Percentiles rank a stretch among this genome's conserved stretches.
Conservation (phyloP, 2,329 filamentous ascomycete genomes). For the Aspergillus brasiliensis region DNA sequence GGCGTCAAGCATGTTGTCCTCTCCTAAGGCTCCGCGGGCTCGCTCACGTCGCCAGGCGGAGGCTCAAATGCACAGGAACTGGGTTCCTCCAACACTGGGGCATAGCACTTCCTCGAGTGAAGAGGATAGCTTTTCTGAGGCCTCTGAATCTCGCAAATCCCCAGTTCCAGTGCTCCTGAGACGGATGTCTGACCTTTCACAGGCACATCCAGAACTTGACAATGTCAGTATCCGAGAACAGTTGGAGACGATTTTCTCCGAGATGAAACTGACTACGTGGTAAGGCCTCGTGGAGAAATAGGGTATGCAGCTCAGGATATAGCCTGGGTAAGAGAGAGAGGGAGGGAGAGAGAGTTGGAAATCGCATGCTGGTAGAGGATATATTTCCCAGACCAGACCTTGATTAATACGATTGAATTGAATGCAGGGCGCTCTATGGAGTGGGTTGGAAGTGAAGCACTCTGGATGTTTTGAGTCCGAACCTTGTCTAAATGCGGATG, state of each 20-base stretch:
- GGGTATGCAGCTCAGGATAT: too few relatives aligned
- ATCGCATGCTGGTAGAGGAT: background rate
- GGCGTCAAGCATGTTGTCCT: background rate
- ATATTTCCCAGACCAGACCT: background rate
- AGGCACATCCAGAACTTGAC: conserved; percentile 22
- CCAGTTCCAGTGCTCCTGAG: conserved; percentile 18
- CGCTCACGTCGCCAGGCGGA: background rate
- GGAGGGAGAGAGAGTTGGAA: too few relatives aligned
- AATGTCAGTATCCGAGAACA: conserved; percentile 18
- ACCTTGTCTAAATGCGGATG: background rate
- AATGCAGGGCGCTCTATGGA: background rate
- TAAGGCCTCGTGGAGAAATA: background rate
- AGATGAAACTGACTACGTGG: conserved; percentile 15
- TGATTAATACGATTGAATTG: background rate
- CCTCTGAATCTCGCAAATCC: conserved; percentile 13
- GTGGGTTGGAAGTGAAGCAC: background rate
- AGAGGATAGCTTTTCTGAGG: conserved; percentile 8
- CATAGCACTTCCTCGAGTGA: conserved; percentile 10
- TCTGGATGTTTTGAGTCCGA: background rate
- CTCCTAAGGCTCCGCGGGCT: conserved; percentile 1
- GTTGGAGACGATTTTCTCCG: conserved; percentile 18
- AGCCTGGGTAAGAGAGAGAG: too few relatives aligned
- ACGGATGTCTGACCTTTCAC: conserved; percentile 15
- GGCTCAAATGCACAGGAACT: background rate
- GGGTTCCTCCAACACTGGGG: conserved; percentile 12